These are phyloP conservation scores for Boletus mariae DNA, from an alignment of 1,284 basidiomycete species.

Conservation along the genomic window DNA sequence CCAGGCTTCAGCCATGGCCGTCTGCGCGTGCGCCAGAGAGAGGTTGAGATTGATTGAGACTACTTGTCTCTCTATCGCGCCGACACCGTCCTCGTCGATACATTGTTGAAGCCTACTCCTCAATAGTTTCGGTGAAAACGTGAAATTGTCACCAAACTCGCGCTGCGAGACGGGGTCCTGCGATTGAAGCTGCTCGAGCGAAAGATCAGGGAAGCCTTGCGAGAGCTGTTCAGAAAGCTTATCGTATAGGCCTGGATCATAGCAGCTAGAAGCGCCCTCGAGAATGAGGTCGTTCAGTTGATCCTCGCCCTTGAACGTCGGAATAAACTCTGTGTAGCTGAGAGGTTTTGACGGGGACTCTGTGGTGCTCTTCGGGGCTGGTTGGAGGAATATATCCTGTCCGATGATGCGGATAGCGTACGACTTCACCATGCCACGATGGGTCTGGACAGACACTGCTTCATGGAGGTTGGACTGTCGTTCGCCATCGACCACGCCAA, in stretches of 20 bases:
- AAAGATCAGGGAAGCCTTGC: constrained; percentile 50
- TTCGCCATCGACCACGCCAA: constrained; percentile 47
- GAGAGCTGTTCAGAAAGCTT: constrained; percentile 45
- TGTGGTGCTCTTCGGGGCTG: constrained; percentile 38
- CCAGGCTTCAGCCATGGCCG: constrained; percentile 76
- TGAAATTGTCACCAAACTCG: constrained; percentile 77
- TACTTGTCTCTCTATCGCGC: constrained; percentile 49
- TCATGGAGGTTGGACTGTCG: constrained; percentile 58
- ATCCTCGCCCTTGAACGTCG: constrained; percentile 55
- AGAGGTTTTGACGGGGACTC: constrained; percentile 43
- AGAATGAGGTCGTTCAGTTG: constrained; percentile 58
- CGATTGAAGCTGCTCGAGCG: constrained; percentile 60
- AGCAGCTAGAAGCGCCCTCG: constrained; percentile 66
- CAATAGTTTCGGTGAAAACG: constrained; percentile 59
- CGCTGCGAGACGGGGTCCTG: constrained; percentile 65
- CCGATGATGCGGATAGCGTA: constrained; percentile 70
- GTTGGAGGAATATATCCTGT: constrained; percentile 63
- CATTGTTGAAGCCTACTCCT: constrained; percentile 54
- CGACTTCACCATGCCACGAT: constrained; percentile 72
- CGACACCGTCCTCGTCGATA: constrained; percentile 38
- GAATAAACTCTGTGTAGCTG: constrained; percentile 58
- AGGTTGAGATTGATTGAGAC: constrained; percentile 79
- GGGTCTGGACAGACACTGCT: constrained; percentile 58
- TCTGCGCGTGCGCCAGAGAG: constrained; percentile 79
- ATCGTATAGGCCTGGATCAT: constrained; percentile 69